Evolutionary conservation across 352 stramenopile genomes (phyloP), one percentile per base, ranked within the genome.

Genomic region (Globisporangium nodosum): DNA sequence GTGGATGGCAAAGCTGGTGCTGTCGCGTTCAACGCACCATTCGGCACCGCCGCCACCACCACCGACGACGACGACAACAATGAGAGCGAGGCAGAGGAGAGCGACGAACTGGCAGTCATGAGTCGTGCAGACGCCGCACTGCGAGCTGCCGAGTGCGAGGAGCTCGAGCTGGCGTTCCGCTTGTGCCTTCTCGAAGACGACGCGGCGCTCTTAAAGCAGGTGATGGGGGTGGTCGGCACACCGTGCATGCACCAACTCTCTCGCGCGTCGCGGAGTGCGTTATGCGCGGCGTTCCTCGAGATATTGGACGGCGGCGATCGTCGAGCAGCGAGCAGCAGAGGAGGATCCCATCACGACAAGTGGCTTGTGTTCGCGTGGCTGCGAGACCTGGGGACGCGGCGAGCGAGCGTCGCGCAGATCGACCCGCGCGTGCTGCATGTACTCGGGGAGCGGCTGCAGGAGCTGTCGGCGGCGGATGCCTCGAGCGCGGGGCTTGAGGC

Each of bases 101-200:
- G 1, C 16, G 55, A 59, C 0, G 52, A 51, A 15, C 43, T 55
- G 54, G n/a, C 65, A 3, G 24, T 60, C n/a, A 62, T 82, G 30
- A 83, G 70, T 52, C 59, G 73, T 16, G 57, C 60, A 40, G 73
- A 87, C 2, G 71, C 73, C 13, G 66, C 72, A 0, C 51, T 85
- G 18, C 45, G 73, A 30, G 73, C 79, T 12, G 74, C 65, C 0
- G 43, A 69, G 2, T 74, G 74, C 24, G 69, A 69, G 1, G 69
- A 87, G 31, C 59, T 60, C 27, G 76, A 89, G 16, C 33, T 89
- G 15, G 79, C 76, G 21, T 52, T 89, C 15, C 75, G 76, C 43
- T 48, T 89, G 43, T 76, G 67, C 42, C 71, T 87, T 31, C 43
- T 89, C 8, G 79, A 84, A 62, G 79, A 87, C 31, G 69, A 85